A percentile compares a stretch with the other conserved stretches of the same genome.
phyloP scores from a whole-genome alignment of 2,329 filamentous ascomycete genomes.

The Aureobasidium sp. region DNA sequence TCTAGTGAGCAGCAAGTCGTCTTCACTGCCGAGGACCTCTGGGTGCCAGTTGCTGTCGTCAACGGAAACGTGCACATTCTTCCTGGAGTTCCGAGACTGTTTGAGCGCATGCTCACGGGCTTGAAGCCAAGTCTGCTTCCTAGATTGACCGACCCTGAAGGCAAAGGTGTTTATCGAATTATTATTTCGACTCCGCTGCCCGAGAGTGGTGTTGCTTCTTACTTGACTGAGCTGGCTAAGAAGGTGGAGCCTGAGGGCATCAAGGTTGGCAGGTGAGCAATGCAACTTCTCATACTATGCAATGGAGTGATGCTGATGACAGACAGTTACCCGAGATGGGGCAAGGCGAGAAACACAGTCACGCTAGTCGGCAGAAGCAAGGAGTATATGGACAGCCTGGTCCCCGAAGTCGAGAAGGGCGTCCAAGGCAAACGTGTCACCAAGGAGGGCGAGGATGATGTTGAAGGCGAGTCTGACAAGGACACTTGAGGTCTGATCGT shows the following conservation, averaged over 20 bases:
- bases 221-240: slow-evolving; percentile 69
- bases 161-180: slow-evolving; percentile 69
- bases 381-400: slow-evolving; percentile 68
- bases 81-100: slow-evolving; percentile 80
- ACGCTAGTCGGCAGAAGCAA: slow-evolving; percentile 74
- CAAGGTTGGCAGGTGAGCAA: slow-evolving; percentile 64
- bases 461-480: slow-evolving; percentile 25
- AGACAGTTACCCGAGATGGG: slow-evolving; percentile 78
- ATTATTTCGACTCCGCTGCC: slow-evolving; percentile 79
- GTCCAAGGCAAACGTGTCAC: slow-evolving; percentile 64
- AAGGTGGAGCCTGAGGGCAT: slow-evolving; percentile 67
- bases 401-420: slow-evolving; percentile 67
- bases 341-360: slow-evolving; percentile 78
- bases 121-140: slow-evolving; percentile 63
- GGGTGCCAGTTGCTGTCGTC: slow-evolving; percentile 83
- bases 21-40: slow-evolving; percentile 72
- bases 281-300: not conserved
- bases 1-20: slow-evolving; percentile 60
- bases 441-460: slow-evolving; percentile 56
- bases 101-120: slow-evolving; percentile 68
- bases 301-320: not conserved
- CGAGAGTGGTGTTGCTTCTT: slow-evolving; percentile 78
- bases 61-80: slow-evolving; percentile 92
- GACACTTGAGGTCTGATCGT: not conserved
- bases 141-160: slow-evolving; percentile 69